Evolutionary conservation across 1,284 basidiomycete genomes (phyloP).

Genomic region (Calocybe gambosa): DNA sequence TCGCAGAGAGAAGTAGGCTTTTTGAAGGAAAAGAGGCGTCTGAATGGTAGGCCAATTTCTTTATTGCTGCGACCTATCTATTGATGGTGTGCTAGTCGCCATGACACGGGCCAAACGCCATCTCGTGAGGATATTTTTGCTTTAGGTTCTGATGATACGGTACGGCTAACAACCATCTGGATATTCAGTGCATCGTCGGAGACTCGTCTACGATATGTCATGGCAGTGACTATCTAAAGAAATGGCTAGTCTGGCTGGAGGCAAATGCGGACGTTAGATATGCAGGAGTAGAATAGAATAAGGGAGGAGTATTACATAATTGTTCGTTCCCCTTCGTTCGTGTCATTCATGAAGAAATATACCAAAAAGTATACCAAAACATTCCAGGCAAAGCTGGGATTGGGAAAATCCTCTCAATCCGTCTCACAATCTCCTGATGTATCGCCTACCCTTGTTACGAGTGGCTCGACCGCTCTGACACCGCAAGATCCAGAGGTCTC

Average conservation of each 20-base stretch:
- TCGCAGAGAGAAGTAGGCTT: slow-evolving; percentile 83
- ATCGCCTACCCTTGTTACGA: too few relatives aligned
- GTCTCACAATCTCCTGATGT: too few relatives aligned
- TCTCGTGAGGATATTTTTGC: slow-evolving; percentile 46
- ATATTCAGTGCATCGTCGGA: slow-evolving; percentile 76
- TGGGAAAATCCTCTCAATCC: too few relatives aligned
- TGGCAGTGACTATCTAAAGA: slow-evolving; percentile 77
- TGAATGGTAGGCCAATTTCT: slow-evolving; percentile 61
- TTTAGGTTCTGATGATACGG: not conserved
- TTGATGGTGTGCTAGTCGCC: slow-evolving; percentile 49
- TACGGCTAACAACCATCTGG: not conserved
- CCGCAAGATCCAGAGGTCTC: too few relatives aligned
- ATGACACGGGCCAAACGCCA: slow-evolving; percentile 94
- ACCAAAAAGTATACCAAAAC: too few relatives aligned
- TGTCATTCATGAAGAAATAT: too few relatives aligned
- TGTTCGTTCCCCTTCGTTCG: too few relatives aligned
- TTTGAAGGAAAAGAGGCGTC: slow-evolving; percentile 80
- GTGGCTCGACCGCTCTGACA: too few relatives aligned
- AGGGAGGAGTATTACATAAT: too few relatives aligned
- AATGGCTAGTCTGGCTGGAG: slow-evolving; percentile 90
- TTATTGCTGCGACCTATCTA: slow-evolving; percentile 1
- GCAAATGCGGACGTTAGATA: slow-evolving; percentile 84
- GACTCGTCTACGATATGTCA: slow-evolving; percentile 86
- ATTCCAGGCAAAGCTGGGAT: too few relatives aligned
- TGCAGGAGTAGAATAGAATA: slow-evolving; percentile 51